Evolutionary conservation across 1,139 yeast species (phyloP), one percentile per base, ranked within the genome.

Genomic region (Pichia sp.): DNA sequence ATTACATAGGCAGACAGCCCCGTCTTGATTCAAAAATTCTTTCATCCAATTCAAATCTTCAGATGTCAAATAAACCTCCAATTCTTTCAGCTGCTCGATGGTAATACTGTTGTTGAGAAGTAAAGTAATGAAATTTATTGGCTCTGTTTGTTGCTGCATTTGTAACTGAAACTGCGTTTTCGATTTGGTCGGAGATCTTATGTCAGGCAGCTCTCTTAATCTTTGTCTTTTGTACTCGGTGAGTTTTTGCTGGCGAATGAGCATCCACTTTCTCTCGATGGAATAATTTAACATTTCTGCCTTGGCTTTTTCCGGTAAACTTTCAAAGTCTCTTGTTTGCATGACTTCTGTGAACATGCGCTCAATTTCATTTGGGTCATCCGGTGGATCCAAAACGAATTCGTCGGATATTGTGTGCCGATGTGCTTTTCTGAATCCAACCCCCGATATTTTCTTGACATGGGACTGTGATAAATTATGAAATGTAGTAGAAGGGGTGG

Each of bases 21-120:
- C 99, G 67, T 93, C 97, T 53, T 83, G 80, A 54, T 83, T 86
- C 52, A 89, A 76, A 56, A 93, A 93, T 36, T 76, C 79, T 53
- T 85, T 78, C 1, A 91, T 96, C 99, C 99, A 93, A 55, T 79
- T 85, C 42, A 93, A 78, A 42, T 95, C 95, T 66, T 91, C 97
- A 0, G 98, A 89, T 58, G 98, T 79, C 46, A 93, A 73, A 44
- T 96, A 88, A 4, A 93, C 96, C 87, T 95, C 89, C 52, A 93
- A 75, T 60, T 87, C 87, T 45, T 87, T 88, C 60, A 93, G 72
- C 64, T 90, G 91, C 48, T 80, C 80, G 3, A 84, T 74, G 5
- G 87, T 75, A 50, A 89, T 84, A 37, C 83, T 70, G 60, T 85
- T 85, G 44, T 86, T 83, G 65, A 91, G 76, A 57, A 93, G 75